Conservation (phyloP, 2,329 filamentous ascomycete genomes). For the Ilyonectria mors-panacis region DNA sequence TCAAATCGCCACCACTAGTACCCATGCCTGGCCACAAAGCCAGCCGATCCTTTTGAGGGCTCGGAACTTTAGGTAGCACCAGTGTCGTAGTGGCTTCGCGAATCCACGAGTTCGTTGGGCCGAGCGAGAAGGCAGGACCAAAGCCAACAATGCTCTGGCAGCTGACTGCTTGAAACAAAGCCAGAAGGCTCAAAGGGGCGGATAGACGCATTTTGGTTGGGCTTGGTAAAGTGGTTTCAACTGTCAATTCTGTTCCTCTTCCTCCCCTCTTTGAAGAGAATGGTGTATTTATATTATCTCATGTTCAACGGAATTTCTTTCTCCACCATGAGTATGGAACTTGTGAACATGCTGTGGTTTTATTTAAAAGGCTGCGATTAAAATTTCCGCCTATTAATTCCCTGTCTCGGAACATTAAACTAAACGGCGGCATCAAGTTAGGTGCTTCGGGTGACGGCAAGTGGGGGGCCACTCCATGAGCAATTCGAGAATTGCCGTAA, state of each 20-base stretch:
- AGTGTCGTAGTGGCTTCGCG: constrained; percentile 35
- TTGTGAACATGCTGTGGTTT: background rate
- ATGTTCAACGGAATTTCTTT: background rate
- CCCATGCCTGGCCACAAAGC: constrained; percentile 39
- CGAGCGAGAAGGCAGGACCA: constrained; percentile 35
- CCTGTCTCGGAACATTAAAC: background rate
- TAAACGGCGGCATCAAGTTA: background rate
- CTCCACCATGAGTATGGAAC: background rate
- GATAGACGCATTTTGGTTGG: background rate
- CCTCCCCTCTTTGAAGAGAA: background rate
- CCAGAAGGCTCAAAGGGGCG: constrained; percentile 14
- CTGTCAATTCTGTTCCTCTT: background rate
- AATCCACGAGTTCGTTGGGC: constrained; percentile 36
- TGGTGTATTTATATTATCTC: background rate
- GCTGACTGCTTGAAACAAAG: background rate
- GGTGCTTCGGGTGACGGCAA: background rate
- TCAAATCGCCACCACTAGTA: constrained; percentile 31
- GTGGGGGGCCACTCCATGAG: background rate
- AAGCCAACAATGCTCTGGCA: constrained; percentile 26
- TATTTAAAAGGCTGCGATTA: background rate
- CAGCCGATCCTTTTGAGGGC: constrained; percentile 30
- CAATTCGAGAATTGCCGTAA: background rate
- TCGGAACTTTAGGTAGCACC: constrained; percentile 31
- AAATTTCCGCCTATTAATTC: background rate
- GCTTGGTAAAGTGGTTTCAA: background rate